These are phyloP conservation scores for Kwoniella pini DNA, from an alignment of 768 basidiomycete genomes.

Conservation along the genomic window DNA sequence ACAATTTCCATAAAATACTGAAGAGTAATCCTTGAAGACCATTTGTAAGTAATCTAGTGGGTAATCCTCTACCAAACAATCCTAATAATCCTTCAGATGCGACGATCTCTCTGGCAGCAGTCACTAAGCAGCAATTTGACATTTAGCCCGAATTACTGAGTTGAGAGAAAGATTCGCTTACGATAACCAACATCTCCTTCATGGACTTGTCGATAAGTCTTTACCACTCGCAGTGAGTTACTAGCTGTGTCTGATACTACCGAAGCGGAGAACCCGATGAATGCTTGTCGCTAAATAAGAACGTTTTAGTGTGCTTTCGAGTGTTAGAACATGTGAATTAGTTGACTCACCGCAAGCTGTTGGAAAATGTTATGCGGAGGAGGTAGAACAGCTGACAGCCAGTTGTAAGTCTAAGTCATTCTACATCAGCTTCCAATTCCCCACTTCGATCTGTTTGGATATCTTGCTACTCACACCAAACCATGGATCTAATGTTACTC, in stretches of 20 bases:
- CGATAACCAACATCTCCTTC: constrained; percentile 75
- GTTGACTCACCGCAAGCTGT: constrained; percentile 59
- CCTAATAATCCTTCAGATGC: constrained; percentile 73
- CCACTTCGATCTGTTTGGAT: too few species aligned
- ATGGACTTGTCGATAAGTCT: constrained; percentile 93
- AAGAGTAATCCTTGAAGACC: constrained; percentile 91
- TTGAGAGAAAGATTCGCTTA: constrained; percentile 36
- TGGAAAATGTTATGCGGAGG: constrained; percentile 60
- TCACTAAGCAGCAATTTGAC: constrained; percentile 45
- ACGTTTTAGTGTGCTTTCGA: too few species aligned
- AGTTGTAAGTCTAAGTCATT: constrained; percentile 65
- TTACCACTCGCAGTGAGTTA: constrained; percentile 87
- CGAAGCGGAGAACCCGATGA: constrained; percentile 88
- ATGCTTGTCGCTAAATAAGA: constrained; percentile 75
- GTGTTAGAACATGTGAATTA: too few species aligned
- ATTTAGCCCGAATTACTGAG: background rate
- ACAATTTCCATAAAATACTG: constrained; percentile 84
- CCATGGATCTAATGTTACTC: constrained; percentile 49
- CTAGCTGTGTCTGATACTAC: constrained; percentile 80
- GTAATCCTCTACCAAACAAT: constrained; percentile 83
- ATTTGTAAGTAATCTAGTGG: constrained; percentile 85
- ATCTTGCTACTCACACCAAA: constrained; percentile 41
- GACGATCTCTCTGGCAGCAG: constrained; percentile 76
- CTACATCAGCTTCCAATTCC: background rate
- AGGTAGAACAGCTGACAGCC: constrained; percentile 67